Conservation (phyloP, 331 rosid genomes). For the Pyrus hybrid region DNA sequence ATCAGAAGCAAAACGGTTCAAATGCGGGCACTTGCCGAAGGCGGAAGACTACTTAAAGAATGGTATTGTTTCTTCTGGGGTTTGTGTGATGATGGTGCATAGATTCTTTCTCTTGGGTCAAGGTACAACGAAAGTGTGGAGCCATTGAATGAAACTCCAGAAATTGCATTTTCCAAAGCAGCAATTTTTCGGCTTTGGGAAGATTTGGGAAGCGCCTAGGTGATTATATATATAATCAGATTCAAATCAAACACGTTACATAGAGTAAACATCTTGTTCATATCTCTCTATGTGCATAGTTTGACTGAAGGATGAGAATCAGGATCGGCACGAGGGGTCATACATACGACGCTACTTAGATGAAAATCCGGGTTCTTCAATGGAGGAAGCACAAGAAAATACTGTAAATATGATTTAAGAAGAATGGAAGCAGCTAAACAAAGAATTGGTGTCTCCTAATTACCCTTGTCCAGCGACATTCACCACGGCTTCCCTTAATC, state of each 20-base stretch:
- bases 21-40: conserved; percentile 32
- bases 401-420: conserved; percentile 24
- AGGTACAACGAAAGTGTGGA: conserved; percentile 15
- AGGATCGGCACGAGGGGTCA: conserved; percentile 56
- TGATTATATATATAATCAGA: neutral
- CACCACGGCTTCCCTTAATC: conserved; percentile 30
- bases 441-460: conserved; percentile 26
- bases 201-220: conserved; percentile 45
- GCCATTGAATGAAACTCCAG: conserved; percentile 23
- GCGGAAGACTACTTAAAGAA: conserved; percentile 46
- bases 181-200: conserved; percentile 54
- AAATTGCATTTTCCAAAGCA: conserved; percentile 22
- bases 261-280: neutral
- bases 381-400: conserved; percentile 22
- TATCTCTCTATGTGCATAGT: neutral
- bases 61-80: conserved; percentile 37
- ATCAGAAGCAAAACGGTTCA: conserved; percentile 49
- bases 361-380: conserved; percentile 18
- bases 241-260: neutral
- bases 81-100: conserved; percentile 32
- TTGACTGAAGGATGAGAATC: conserved; percentile 25
- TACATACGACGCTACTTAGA: conserved; percentile 44
- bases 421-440: conserved; percentile 50
- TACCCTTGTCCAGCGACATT: conserved; percentile 34
- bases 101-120: conserved; percentile 41